Evolutionary conservation across 1,139 yeast genomes (phyloP).

Genomic region (Diutina mesorugosa): DNA sequence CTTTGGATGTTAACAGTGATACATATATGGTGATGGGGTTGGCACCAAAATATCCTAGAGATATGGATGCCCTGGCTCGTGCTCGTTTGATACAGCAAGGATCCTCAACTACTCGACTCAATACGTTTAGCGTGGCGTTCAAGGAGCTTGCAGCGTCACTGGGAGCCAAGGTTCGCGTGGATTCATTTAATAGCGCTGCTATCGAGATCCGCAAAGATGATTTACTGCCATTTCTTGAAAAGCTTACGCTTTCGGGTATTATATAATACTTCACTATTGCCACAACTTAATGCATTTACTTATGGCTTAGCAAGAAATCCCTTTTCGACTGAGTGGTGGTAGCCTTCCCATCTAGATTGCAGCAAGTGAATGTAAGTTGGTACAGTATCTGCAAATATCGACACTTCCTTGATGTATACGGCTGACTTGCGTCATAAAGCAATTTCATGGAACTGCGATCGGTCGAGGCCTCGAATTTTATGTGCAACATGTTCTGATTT

Average conservation of each 20-base stretch:
- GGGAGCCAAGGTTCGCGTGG: slow-evolving; percentile 82
- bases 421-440: background rate
- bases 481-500: background rate
- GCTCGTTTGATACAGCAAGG: slow-evolving; percentile 25
- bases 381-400: background rate
- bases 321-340: background rate
- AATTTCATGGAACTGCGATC: background rate
- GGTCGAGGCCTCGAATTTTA: background rate
- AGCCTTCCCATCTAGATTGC: background rate
- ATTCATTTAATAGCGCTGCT: slow-evolving; percentile 88
- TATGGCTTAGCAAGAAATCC: background rate
- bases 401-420: background rate
- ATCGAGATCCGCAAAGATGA: slow-evolving; percentile 86
- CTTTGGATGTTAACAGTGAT: slow-evolving; percentile 60
- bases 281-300: background rate
- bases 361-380: background rate
- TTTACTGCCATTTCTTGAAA: slow-evolving; percentile 75
- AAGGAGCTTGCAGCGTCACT: slow-evolving; percentile 73
- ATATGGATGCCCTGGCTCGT: slow-evolving; percentile 25
- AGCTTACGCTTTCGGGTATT: slow-evolving; percentile 37
- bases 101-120: slow-evolving; percentile 32
- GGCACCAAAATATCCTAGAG: slow-evolving; percentile 72
- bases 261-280: slow-evolving; percentile 9
- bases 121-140: slow-evolving; percentile 83
- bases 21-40: slow-evolving; percentile 84